Base-by-base conservation (phyloP, 306 rosid genomes). In the Quercus engelmannii region DNA sequence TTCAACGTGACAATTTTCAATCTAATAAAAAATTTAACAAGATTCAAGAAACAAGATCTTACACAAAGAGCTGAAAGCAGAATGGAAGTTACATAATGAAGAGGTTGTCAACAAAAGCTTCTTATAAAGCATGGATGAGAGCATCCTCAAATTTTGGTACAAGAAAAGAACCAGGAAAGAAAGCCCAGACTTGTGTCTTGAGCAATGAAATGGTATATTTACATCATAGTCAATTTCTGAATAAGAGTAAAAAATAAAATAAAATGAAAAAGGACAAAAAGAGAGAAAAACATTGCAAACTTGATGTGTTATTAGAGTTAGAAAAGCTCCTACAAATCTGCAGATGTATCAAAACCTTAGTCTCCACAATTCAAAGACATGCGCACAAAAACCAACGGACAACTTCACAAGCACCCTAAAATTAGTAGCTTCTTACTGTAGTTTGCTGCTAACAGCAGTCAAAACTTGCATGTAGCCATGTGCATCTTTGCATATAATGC, bases 201-300 rank as follows among this genome's bases (percentile, higher is more conserved):
- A 83, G 87, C 88, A 85, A 84, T 86, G 86, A 85, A 87, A 84
- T 85, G 83, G 82, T 90, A 92, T 86, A 92, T 89, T 74, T 92
- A 92, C 99, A 92, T 73, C 80, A 82, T 76, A 82, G 88, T 94
- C 86, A 61, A 81, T 74, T 81, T 73, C 84, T 81, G 75, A 86
- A 76, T 80, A 73, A 55, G 80, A 74, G 54, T 18, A 25, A 57
- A 58, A 68, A 9, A 33, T 18, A 46, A 6, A 19, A 35, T 33
- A 43, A 72, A 82, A 33, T 56, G 10, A 74, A 74, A 81, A 54
- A 78, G 11, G 43, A 28, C 64, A 81, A 65, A 62, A 54, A 58
- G 83, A 57, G 80, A 64, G 43, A 55, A 85, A 54, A 54, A 2
- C 26, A 55, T 74, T 67, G 5, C 92, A 82, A 81, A 68, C 86